Conservation (phyloP, 1,284 basidiomycete genomes). For the Tremellales sp. region DNA sequence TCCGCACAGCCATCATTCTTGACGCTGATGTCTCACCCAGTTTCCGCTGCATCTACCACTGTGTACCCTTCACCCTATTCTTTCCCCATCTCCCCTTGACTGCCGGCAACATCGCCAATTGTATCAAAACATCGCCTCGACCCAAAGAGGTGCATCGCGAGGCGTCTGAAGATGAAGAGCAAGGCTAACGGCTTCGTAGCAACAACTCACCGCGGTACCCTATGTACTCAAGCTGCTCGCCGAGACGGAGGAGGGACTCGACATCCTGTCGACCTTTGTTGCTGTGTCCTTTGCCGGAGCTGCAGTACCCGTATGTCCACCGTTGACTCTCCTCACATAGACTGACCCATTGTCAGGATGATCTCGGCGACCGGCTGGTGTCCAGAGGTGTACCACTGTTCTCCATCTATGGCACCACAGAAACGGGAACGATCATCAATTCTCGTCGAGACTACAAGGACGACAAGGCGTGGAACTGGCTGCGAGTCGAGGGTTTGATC, state of each 20-base stretch:
- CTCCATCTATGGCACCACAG: slow-evolving; percentile 56
- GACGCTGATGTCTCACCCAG: slow-evolving; percentile 16
- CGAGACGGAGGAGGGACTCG: slow-evolving; percentile 54
- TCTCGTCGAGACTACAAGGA: slow-evolving; percentile 53
- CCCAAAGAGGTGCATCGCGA: too few species aligned
- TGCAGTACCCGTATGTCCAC: slow-evolving; percentile 30
- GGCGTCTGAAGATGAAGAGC: too few species aligned
- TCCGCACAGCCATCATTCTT: too few species aligned
- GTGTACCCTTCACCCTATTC: slow-evolving; percentile 55
- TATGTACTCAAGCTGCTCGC: slow-evolving; percentile 54
- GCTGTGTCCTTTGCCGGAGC: slow-evolving; percentile 52
- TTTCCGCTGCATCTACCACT: slow-evolving; percentile 50
- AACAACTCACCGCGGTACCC: slow-evolving; percentile 50
- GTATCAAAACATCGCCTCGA: slow-evolving; percentile 40
- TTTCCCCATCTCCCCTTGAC: slow-evolving; percentile 57
- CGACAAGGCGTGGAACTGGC: slow-evolving; percentile 63
- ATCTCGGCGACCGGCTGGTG: slow-evolving; percentile 58
- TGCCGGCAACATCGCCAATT: slow-evolving; percentile 51
- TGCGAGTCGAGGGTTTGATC: slow-evolving; percentile 50
- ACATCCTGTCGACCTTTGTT: slow-evolving; percentile 53
- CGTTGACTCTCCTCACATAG: not conserved
- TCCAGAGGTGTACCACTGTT: slow-evolving; percentile 55
- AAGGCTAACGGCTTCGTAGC: too few species aligned
- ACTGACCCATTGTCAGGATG: slow-evolving; percentile 44
- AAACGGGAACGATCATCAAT: slow-evolving; percentile 46